Percentiles rank a stretch among this genome's conserved stretches.
These are phyloP conservation scores for Pichia sp. DNA, from an alignment of 1,139 yeast species.

Conservation along the genomic window DNA sequence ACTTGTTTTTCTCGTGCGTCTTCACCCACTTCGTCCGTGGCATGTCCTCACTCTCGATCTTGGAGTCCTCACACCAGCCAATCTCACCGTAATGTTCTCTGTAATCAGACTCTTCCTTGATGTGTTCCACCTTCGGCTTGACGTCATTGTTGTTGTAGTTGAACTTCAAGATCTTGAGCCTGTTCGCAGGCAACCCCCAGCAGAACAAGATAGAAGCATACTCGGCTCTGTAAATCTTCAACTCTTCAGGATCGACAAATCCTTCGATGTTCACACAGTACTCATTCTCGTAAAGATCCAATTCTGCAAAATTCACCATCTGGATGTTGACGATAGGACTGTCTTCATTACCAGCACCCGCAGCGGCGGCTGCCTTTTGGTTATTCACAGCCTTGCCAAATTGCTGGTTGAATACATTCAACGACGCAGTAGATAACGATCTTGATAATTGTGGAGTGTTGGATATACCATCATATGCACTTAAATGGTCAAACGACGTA, in stretches of 20 bases:
- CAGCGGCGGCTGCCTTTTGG: too few relatives aligned
- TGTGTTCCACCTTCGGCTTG: background rate
- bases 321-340: conserved; percentile 43
- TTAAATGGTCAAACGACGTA: background rate
- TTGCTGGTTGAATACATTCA: conserved; percentile 23
- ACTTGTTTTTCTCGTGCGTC: conserved; percentile 32
- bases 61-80: conserved; percentile 36
- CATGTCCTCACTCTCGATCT: background rate
- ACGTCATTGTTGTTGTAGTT: conserved; percentile 43
- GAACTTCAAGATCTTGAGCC: conserved; percentile 77
- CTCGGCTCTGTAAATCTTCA: conserved; percentile 57
- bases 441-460: conserved; percentile 6
- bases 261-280: conserved; percentile 48
- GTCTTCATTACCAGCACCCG: background rate
- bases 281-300: conserved; percentile 53
- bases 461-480: background rate
- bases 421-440: conserved; percentile 21
- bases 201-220: conserved; percentile 78
- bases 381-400: conserved; percentile 19
- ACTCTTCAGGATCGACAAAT: conserved; percentile 44
- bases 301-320: conserved; percentile 51
- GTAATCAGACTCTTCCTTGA: conserved; percentile 25
- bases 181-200: conserved; percentile 81
- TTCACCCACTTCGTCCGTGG: conserved; percentile 16
- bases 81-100: conserved; percentile 42